These are phyloP conservation scores for Linnemannia elongata DNA, from an alignment of 192 early-diverging fungal species.

Conservation along the genomic window DNA sequence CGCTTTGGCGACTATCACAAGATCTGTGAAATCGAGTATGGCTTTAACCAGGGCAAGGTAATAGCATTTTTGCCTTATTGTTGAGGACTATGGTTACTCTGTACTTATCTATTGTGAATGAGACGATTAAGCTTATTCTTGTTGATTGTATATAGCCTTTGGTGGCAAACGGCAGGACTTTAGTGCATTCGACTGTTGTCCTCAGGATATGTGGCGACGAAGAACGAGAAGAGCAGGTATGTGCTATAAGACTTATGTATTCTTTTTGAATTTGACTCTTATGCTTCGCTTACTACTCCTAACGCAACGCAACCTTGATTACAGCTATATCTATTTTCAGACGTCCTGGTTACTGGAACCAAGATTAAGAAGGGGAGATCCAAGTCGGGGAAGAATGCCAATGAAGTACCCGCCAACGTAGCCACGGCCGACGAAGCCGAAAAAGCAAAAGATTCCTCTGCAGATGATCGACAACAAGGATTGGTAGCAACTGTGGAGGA, in stretches of 20 bases:
- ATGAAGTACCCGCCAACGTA: not conserved
- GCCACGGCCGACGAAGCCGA: not conserved
- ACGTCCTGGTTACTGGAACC: slow-evolving; percentile 47
- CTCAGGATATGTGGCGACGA: slow-evolving; percentile 12
- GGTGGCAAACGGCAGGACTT: slow-evolving; percentile 39
- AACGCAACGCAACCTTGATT: too few relatives aligned
- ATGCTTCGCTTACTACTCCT: too few relatives aligned
- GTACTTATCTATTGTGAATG: not conserved
- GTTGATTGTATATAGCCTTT: slow-evolving; percentile 19
- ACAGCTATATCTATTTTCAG: slow-evolving; percentile 48
- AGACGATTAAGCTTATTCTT: not conserved
- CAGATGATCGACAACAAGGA: not conserved
- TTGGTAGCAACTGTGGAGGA: not conserved
- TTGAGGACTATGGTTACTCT: not conserved
- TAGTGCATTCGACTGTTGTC: slow-evolving; percentile 38
- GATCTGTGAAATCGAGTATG: slow-evolving; percentile 52
- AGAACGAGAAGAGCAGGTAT: slow-evolving; percentile 43
- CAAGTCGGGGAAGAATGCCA: not conserved
- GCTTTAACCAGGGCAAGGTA: slow-evolving; percentile 51
- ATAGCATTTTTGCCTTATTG: not conserved
- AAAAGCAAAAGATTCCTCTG: not conserved
- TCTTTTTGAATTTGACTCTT: not conserved
- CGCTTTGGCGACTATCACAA: slow-evolving; percentile 50
- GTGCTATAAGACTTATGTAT: not conserved
- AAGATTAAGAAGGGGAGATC: not conserved